Evolutionary conservation across 495 filamentous ascomycete species (phyloP), one percentile per base, ranked within the genome.

Genomic region (Penicillium maclennaniae): DNA sequence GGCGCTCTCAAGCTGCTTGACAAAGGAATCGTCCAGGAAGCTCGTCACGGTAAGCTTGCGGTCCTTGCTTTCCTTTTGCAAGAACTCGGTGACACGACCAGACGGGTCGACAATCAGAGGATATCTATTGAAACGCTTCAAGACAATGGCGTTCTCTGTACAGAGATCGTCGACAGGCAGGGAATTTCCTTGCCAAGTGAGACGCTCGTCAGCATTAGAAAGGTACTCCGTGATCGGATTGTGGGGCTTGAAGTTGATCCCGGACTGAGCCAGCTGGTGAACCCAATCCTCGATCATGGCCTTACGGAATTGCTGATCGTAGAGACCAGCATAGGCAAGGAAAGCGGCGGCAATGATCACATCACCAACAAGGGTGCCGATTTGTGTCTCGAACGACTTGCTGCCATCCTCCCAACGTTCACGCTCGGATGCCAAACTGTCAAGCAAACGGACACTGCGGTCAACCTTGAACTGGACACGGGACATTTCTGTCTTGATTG

Each of bases 91-190:
- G 36, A 90, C 87, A 28, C 95, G 85, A 21, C 93, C 93, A 19
- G 93, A 97, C 3, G 93, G 93, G 68, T 99, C 93, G 65, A 99
- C 96, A 64, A 99, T 97, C 43, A 99, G 79, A 26, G 93, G 93
- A 68, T 99, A 99, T 51, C 93, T 82, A 78, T 99, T 97, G 82
- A 96, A 99, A 38, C 92, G 81, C 75, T 96, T 92, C 48, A 99
- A 78, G 54, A 99, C 86, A 60, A 99, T 97, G 47, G 93, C 93
- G 62, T 99, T 99, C 66, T 99, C 93, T 0, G 93, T 99, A 76
- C 95, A 97, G 26, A 99, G 83, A 63, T 99, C 95, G 63, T 99
- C 93, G n/a, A 97, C 95, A 9, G 93, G 93, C 25, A 99, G 76
- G n/a, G 87, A 87, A 67, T 97, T 86, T 49, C 87, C 85, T 74